Base-by-base conservation (phyloP, 257 asterid species). In the Knoxia roxburghii region DNA sequence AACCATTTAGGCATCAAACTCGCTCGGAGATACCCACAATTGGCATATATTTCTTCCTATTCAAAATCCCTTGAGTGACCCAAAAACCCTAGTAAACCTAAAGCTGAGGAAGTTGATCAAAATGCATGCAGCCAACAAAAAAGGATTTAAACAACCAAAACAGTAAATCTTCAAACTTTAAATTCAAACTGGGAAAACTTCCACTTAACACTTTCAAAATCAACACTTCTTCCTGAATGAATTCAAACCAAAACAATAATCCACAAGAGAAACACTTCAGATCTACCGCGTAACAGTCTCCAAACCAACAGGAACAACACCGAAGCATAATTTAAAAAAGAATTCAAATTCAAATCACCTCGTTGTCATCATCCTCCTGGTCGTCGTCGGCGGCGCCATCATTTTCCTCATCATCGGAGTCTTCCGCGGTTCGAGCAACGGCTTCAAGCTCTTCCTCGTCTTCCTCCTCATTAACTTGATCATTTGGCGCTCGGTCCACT, bases 381-480 rank as follows among this genome's bases (percentile, higher is more conserved):
- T 72, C 86, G 27, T 68, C 86, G 27, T 68, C 69, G 24, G 62
- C 78, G 0, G 65, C 84, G 33, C 51, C 82, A 18, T 72, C 90
- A 7, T 85, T 85, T 0, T 82, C 91, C 7, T 81, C 96, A 2
- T 85, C 91, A 2, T 79, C 96, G 1, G 89, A 86, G 46, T 91
- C 96, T 0, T 88, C 91, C 18, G 96, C 97, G 0, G 88, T 43
- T 45, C 95, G 88, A 48, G 91, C 97, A 9, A 95, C 99, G n/a
- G 93, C 98, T 73, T 89, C 95, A 13, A 89, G 91, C 79, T 95
- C 98, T 82, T 87, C 97, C 62, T 95, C 97, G 65, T 94, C 99
- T 51, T 82, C 96, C 79, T 85, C 97, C 2, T 85, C 95, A 15
- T 33, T 33, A 72, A 72, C 70, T 71, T 75, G 86, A 77, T 84